Evolutionary conservation across 169 alveolate species (phyloP).

Genomic region (Theileria sp.): DNA sequence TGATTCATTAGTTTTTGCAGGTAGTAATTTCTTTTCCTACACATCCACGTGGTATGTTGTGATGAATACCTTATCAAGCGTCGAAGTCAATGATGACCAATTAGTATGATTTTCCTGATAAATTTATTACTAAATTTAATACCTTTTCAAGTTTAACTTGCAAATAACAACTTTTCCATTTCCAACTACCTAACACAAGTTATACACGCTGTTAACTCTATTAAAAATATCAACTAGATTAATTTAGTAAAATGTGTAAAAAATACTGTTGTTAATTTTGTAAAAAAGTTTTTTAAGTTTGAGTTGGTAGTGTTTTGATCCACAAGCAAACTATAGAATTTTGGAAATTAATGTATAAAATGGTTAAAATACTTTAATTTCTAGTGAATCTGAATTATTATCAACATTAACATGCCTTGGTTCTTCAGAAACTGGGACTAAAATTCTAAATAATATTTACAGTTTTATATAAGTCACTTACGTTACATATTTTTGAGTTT

Average conservation of each 20-base stretch:
- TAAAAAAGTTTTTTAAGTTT: slow-evolving; percentile 24
- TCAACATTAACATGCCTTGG: slow-evolving; percentile 23
- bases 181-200: slow-evolving; percentile 2
- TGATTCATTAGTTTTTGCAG: slow-evolving; percentile 33
- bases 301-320: slow-evolving; percentile 25
- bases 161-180: slow-evolving; percentile 23
- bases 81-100: slow-evolving; percentile 51
- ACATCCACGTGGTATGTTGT: neutral
- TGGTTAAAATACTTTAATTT: slow-evolving; percentile 12
- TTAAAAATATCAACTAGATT: too few relatives aligned
- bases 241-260: neutral
- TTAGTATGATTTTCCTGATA: slow-evolving; percentile 2
- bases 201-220: neutral
- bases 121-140: neutral
- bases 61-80: slow-evolving; percentile 31
- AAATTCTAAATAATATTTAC: neutral
- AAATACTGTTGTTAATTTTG: neutral
- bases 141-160: slow-evolving; percentile 32
- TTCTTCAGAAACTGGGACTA: slow-evolving; percentile 19
- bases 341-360: neutral
- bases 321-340: slow-evolving; percentile 1
- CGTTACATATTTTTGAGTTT: slow-evolving; percentile 28
- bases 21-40: slow-evolving; percentile 33
- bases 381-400: slow-evolving; percentile 2
- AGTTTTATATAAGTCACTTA: neutral